Conservation (phyloP, 192 early-diverging fungal genomes). For the Gaertneriomyces sp. region DNA sequence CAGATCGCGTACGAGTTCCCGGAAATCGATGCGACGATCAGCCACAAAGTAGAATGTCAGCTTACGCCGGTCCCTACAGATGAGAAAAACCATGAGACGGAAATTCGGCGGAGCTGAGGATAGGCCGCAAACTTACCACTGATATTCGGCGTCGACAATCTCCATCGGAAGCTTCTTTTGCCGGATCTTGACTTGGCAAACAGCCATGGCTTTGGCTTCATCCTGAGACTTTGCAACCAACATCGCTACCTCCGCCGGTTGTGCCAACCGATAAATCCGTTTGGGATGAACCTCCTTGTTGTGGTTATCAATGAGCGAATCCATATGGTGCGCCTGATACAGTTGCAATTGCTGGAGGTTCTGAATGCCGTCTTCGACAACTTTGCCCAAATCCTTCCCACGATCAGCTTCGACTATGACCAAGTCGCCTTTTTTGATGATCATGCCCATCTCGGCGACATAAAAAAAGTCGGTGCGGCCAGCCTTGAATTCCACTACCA, state of each 20-base stretch:
- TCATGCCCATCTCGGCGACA: conserved; percentile 49
- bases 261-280: conserved; percentile 80
- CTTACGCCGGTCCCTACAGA: conserved; percentile 84
- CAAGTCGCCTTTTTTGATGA: conserved; percentile 63
- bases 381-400: conserved; percentile 86
- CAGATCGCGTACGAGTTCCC: conserved; percentile 90
- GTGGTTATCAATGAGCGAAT: conserved; percentile 46
- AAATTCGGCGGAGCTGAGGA: background rate
- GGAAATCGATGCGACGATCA: conserved; percentile 91
- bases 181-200: conserved; percentile 86
- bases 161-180: conserved; percentile 92
- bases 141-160: conserved; percentile 95
- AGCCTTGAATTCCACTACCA: conserved; percentile 85
- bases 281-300: conserved; percentile 85
- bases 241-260: conserved; percentile 74
- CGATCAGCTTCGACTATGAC: conserved; percentile 89
- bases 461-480: conserved; percentile 82
- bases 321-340: conserved; percentile 51
- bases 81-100: background rate
- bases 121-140: conserved; percentile 67
- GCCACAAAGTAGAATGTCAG: conserved; percentile 95
- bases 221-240: conserved; percentile 79
- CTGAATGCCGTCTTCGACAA: conserved; percentile 67
- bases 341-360: conserved; percentile 45
- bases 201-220: conserved; percentile 79